Evolutionary conservation across 1,284 basidiomycete species (phyloP).

Genomic region (Cryptococcus depauperatus): DNA sequence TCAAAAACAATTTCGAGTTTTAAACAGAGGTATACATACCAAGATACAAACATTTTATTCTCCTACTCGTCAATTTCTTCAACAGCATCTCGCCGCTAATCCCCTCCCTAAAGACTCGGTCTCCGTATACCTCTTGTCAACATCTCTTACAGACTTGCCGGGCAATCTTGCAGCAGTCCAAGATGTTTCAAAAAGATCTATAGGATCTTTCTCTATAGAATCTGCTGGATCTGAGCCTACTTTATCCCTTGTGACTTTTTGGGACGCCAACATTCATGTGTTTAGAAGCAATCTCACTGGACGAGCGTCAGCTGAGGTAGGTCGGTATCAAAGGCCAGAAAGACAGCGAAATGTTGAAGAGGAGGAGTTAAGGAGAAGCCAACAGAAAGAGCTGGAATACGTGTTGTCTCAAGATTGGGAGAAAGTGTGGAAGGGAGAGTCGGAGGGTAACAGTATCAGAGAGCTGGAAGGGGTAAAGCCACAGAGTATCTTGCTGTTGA

Average conservation of each 20-base stretch:
- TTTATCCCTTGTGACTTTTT: constrained; percentile 30
- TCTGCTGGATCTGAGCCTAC: constrained; percentile 17
- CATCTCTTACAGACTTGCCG: constrained; percentile 20
- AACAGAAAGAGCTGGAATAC: constrained; percentile 26
- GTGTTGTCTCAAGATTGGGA: constrained; percentile 19
- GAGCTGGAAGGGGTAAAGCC: constrained; percentile 22
- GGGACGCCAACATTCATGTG: constrained; percentile 6
- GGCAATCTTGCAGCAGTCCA: constrained; percentile 18
- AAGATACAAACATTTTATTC: constrained; percentile 25
- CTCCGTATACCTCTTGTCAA: constrained; percentile 31
- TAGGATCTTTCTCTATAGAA: constrained; percentile 28
- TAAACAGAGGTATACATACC: constrained; percentile 9
- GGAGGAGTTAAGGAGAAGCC: constrained; percentile 30
- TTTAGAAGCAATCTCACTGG: constrained; percentile 23
- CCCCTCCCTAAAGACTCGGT: constrained; percentile 8
- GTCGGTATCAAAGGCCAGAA: constrained; percentile 33
- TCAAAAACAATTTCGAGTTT: no score
- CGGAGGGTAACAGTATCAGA: constrained; percentile 12
- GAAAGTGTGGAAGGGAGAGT: constrained; percentile 19
- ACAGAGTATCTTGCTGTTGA: constrained; percentile 24
- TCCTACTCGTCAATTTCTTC: constrained; percentile 17
- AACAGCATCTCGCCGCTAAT: constrained; percentile 7
- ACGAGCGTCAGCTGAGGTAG: constrained; percentile 32
- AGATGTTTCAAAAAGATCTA: constrained; percentile 11
- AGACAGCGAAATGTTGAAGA: constrained; percentile 6